These are phyloP conservation scores for Remersonia thermophila DNA, from an alignment of 2,329 filamentous ascomycete genomes.

Conservation along the genomic window DNA sequence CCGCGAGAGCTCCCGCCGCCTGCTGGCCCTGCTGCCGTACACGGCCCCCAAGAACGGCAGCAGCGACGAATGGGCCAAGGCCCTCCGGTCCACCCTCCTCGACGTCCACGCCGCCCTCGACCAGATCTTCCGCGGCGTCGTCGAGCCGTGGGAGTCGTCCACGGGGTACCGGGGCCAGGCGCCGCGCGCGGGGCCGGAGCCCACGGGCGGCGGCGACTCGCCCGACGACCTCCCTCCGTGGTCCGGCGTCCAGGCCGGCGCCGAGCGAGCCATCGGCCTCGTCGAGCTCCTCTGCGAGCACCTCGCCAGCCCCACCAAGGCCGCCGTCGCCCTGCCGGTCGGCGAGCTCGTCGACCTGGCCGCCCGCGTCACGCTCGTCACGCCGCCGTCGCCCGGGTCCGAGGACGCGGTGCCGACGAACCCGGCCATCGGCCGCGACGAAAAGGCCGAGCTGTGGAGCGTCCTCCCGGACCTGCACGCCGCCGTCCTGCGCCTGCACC, in stretches of 20 bases:
- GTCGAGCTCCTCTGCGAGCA: conserved; percentile 53
- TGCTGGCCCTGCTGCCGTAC: conserved; percentile 62
- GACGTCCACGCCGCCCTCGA: conserved; percentile 61
- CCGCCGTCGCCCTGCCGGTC: conserved; percentile 53
- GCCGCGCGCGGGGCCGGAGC: conserved; percentile 34
- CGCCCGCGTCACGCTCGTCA: conserved; percentile 56
- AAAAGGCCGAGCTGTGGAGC: conserved; percentile 67
- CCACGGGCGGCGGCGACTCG: conserved; percentile 33
- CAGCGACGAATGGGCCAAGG: conserved; percentile 65
- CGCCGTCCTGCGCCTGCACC: conserved; percentile 52
- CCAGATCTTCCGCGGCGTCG: conserved; percentile 62
- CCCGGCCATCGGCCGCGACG: conserved; percentile 62
- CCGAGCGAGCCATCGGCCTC: conserved; percentile 55
- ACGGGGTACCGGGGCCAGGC: conserved; percentile 34
- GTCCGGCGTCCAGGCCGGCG: conserved; percentile 62
- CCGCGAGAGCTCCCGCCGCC: conserved; percentile 44
- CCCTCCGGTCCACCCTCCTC: conserved; percentile 48
- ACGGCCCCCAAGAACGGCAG: conserved; percentile 71
- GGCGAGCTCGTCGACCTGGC: conserved; percentile 56
- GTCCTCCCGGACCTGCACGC: conserved; percentile 63
- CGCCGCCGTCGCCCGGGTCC: conserved; percentile 32
- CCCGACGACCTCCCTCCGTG: conserved; percentile 51
- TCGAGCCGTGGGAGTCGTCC: conserved; percentile 70
- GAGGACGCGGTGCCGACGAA: conserved; percentile 51
- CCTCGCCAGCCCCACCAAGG: conserved; percentile 51